A percentile compares a stretch with the other conserved stretches of the same genome.
These are phyloP conservation scores for Fraxinus dipetala DNA, from an alignment of 305 asterid genomes.

Conservation along the genomic window DNA sequence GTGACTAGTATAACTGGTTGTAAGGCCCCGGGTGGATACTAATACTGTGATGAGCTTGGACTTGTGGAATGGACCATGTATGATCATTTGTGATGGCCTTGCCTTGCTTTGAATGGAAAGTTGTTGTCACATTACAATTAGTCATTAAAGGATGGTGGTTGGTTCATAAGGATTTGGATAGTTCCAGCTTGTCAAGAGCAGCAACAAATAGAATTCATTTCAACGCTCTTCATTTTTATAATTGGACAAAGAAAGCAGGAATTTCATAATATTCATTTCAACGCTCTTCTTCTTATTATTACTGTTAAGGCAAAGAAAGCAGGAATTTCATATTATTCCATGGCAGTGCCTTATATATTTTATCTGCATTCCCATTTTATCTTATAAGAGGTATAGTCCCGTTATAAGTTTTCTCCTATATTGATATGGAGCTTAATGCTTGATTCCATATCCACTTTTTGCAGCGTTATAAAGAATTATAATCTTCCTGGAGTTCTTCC, in stretches of 20 bases:
- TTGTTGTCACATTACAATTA: background rate
- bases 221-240: background rate
- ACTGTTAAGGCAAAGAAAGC: background rate
- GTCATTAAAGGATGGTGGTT: background rate
- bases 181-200: background rate
- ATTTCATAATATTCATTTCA: background rate
- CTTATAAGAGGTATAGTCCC: background rate
- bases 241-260: background rate
- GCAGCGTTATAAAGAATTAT: conserved; percentile 68
- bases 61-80: background rate
- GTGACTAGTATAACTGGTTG: background rate
- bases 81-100: background rate
- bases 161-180: background rate
- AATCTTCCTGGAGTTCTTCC: conserved; percentile 87
- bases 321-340: background rate
- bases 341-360: background rate
- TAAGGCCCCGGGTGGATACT: background rate
- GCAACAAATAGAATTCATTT: background rate
- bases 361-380: background rate
- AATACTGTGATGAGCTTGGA: background rate
- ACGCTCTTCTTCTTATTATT: too few species aligned
- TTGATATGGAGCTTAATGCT: background rate
- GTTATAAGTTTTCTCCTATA: background rate
- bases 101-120: background rate
- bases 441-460: conserved; percentile 11